These are phyloP conservation scores for Trichoderma lentiforme DNA, from an alignment of 2,329 filamentous ascomycete species.

Conservation along the genomic window DNA sequence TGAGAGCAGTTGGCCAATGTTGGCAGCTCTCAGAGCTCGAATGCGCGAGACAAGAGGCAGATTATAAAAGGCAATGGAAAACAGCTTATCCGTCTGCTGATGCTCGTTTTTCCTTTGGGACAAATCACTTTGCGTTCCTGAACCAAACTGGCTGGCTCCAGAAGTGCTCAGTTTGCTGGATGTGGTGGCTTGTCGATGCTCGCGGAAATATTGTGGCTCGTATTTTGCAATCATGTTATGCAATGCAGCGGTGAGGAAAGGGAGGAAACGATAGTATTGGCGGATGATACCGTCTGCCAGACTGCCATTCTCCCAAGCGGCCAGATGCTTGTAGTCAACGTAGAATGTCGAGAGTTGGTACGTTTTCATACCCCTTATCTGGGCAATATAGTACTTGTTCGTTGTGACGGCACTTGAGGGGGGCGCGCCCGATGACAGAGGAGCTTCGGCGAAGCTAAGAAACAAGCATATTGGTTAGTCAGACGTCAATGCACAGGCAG, in stretches of 20 bases:
- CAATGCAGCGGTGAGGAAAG: slow-evolving; percentile 82
- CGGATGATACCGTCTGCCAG: slow-evolving; percentile 82
- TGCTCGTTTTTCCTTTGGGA: slow-evolving; percentile 80
- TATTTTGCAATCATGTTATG: slow-evolving; percentile 94
- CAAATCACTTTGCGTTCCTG: slow-evolving; percentile 61
- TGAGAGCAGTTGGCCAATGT: slow-evolving; percentile 89
- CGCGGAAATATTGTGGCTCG: slow-evolving; percentile 88
- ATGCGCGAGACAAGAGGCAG: slow-evolving; percentile 82
- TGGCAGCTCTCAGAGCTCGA: slow-evolving; percentile 78
- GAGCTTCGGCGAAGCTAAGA: slow-evolving; percentile 64
- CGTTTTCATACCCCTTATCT: slow-evolving; percentile 72
- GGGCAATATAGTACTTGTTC: slow-evolving; percentile 80
- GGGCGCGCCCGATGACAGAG: slow-evolving; percentile 58
- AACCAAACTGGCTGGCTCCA: slow-evolving; percentile 59
- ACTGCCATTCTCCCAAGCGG: slow-evolving; percentile 71
- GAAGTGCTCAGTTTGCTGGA: slow-evolving; percentile 70
- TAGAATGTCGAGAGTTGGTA: slow-evolving; percentile 82
- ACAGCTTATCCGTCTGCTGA: slow-evolving; percentile 95
- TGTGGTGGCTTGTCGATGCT: slow-evolving; percentile 80
- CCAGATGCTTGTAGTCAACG: slow-evolving; percentile 82
- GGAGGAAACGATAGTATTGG: slow-evolving; percentile 92
- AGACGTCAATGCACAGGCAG: background rate
- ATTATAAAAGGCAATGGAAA: slow-evolving; percentile 91
- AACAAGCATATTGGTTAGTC: background rate
- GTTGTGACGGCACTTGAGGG: slow-evolving; percentile 69